Conservation (phyloP, 257 asterid species). For the Anisodus tanguticus region DNA sequence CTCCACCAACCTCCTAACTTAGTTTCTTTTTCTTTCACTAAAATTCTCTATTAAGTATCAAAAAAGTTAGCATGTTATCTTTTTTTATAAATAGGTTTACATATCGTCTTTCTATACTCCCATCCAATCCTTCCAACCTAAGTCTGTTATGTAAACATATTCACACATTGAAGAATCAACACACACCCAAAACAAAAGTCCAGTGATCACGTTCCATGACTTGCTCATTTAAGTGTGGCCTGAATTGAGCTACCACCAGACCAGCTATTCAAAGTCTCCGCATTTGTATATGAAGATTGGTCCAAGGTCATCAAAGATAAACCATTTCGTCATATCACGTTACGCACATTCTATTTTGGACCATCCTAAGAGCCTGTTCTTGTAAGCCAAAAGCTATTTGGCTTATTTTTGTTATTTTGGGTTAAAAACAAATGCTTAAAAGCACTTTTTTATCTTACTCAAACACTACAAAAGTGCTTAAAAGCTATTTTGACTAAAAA, state of each 20-base stretch:
- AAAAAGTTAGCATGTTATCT: not conserved
- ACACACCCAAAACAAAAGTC: not conserved
- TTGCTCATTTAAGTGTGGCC: not conserved
- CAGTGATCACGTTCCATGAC: not conserved
- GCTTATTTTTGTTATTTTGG: too few relatives aligned
- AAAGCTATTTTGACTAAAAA: too few relatives aligned
- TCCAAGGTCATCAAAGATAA: not conserved
- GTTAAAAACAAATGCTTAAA: too few relatives aligned
- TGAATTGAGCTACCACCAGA: constrained; percentile 21
- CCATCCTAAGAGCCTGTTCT: too few relatives aligned
- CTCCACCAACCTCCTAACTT: too few relatives aligned
- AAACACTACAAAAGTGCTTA: too few relatives aligned
- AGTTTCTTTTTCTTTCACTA: not conserved
- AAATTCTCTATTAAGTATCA: not conserved
- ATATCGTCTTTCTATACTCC: constrained; percentile 14
- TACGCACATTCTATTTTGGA: not conserved
- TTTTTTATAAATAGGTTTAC: not conserved
- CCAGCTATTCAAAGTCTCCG: not conserved
- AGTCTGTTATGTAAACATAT: not conserved
- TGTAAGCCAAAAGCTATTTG: too few relatives aligned
- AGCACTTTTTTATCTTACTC: too few relatives aligned
- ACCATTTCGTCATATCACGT: not conserved
- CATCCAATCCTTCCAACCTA: constrained; percentile 15
- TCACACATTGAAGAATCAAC: not conserved
- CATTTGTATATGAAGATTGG: not conserved